Base-by-base conservation (phyloP, 805 yeast species). In the Ogataea wickerhamii region DNA sequence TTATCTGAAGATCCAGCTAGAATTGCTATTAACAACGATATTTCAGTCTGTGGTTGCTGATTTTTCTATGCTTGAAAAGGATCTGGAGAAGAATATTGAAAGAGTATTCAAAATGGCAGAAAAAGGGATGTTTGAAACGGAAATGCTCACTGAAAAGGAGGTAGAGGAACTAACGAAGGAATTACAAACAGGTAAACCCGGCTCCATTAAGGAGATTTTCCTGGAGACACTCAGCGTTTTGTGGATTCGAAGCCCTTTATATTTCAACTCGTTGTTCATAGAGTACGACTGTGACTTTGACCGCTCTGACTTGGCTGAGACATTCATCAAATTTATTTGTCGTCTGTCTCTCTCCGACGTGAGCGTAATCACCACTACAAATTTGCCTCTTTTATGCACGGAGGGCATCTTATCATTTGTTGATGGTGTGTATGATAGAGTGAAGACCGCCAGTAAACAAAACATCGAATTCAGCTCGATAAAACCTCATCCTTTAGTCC, bases 241-340 rank as follows among this genome's bases (percentile, higher is more conserved):
- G 20, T 85, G 94, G 95, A 74, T 82, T 4, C 73, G 95, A 41
- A 77, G 86, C 0, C 91, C 96, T 2, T 65, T 74, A 3, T 80
- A 87, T 40, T 87, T 88, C 58, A 76, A 87, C 11, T 74, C 78
- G 30, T 60, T 89, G 24, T 93, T 85, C 57, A 80, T 85, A 38
- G 81, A 80, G 40, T 93, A 80, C 58, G 98, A 93, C 59, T 91
- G 98, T 61, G 91, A 87, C 55, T 80, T 87, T 47, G 95, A 87
- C 43, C 77, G 91, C 48, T 72, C 82, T 2, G 96, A 93, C 56
- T 63, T 94, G 39, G 73, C 91, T 12, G 73, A 73, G 17, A 74
- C 77, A 26, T 64, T 86, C 19, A 58, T 93, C 28, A 82, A 82
- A 32, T 75, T 82, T 32, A 68, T 93, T 37, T 79, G 95, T 37